phyloP scores from a whole-genome alignment of 2,329 filamentous ascomycete species.

The Colletotrichum sp. region DNA sequence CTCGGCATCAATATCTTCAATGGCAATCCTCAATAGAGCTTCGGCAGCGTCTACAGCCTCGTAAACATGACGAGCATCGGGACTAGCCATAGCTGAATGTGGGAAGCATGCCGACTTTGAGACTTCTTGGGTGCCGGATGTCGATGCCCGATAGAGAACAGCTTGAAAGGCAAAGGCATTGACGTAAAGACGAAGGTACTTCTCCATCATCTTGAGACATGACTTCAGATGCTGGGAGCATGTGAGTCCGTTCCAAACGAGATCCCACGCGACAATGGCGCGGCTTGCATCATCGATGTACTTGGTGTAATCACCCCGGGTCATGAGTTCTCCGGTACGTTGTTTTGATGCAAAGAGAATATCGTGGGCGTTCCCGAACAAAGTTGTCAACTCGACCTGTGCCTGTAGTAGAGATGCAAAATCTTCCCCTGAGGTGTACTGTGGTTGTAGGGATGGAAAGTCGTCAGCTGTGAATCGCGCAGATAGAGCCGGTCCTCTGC shows the following conservation, averaged over 20 bases:
- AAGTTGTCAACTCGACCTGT: constrained; percentile 71
- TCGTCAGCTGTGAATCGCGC: constrained; percentile 68
- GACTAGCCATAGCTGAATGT: constrained; percentile 58
- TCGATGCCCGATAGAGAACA: constrained; percentile 56
- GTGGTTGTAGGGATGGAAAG: constrained; percentile 69
- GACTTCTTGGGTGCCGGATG: constrained; percentile 34
- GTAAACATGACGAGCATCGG: constrained; percentile 70
- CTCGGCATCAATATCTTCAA: constrained; percentile 61
- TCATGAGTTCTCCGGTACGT: constrained; percentile 13
- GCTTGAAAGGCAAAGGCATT: constrained; percentile 80
- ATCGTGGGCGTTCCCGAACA: constrained; percentile 36
- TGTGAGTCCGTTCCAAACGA: constrained; percentile 26
- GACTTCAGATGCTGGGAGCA: constrained; percentile 69
- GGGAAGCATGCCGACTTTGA: constrained; percentile 47
- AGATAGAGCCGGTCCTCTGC: constrained; percentile 70
- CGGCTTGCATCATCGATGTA: constrained; percentile 17
- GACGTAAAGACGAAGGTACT: constrained; percentile 74
- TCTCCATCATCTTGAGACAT: constrained; percentile 71
- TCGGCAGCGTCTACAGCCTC: constrained; percentile 69
- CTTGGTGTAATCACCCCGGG: constrained; percentile 15
- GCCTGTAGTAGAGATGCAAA: constrained; percentile 73
- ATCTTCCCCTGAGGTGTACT: constrained; percentile 65
- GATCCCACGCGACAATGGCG: background rate
- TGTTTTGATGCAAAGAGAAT: constrained; percentile 20
- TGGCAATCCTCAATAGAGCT: constrained; percentile 62